Conservation (phyloP, 2,329 filamentous ascomycete genomes). For the Alternaria conjuncta region DNA sequence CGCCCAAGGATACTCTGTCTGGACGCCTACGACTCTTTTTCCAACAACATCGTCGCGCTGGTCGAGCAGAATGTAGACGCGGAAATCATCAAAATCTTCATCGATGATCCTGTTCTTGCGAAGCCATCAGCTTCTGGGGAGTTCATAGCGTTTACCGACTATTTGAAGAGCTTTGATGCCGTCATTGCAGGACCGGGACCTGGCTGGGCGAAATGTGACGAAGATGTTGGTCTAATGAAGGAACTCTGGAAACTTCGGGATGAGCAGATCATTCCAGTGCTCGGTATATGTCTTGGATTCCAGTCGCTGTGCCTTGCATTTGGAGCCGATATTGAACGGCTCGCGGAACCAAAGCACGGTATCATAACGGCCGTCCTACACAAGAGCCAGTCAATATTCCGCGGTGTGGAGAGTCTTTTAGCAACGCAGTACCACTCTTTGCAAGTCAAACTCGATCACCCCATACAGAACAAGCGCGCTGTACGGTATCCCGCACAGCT, state of each 20-base stretch:
- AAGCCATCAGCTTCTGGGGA: slow-evolving; percentile 2
- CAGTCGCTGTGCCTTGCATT: slow-evolving; percentile 77
- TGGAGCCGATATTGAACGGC: slow-evolving; percentile 69
- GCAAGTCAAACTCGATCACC: slow-evolving; percentile 53
- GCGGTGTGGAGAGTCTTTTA: slow-evolving; percentile 63
- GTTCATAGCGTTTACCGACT: slow-evolving; percentile 48
- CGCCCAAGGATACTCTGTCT: slow-evolving; percentile 75
- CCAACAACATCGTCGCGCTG: slow-evolving; percentile 89
- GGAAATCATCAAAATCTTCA: slow-evolving; percentile 73
- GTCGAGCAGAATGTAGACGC: slow-evolving; percentile 73
- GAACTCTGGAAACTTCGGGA: slow-evolving; percentile 73
- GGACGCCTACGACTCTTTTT: slow-evolving; percentile 96
- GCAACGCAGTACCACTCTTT: slow-evolving; percentile 80
- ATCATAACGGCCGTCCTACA: slow-evolving; percentile 75
- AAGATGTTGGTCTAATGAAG: slow-evolving; percentile 84
- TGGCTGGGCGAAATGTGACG: slow-evolving; percentile 72
- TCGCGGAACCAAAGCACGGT: slow-evolving; percentile 80
- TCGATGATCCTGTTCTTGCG: slow-evolving; percentile 57
- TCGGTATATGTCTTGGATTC: slow-evolving; percentile 90
- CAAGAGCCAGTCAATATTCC: slow-evolving; percentile 68
- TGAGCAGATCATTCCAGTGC: slow-evolving; percentile 70
- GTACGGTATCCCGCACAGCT: slow-evolving; percentile 48
- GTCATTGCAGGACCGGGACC: slow-evolving; percentile 91
- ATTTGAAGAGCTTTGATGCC: slow-evolving; percentile 73
- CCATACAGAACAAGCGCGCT: slow-evolving; percentile 31